Percentiles rank a stretch among this genome's conserved stretches.
These are phyloP conservation scores for Tetrapyrgos nigripes DNA, from an alignment of 1,284 basidiomycete genomes.

Conservation along the genomic window DNA sequence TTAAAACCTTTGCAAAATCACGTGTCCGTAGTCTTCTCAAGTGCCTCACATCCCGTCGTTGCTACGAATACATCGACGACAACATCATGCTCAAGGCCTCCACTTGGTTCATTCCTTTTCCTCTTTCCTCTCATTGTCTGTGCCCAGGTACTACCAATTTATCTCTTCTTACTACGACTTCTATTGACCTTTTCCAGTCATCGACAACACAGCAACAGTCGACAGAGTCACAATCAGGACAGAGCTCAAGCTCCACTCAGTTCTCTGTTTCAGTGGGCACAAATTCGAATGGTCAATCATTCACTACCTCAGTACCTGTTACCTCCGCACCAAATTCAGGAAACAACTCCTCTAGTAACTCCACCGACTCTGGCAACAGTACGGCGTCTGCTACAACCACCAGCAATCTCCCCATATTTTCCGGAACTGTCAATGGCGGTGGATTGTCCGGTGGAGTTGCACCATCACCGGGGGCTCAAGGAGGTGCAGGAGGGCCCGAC, in stretches of 20 bases:
- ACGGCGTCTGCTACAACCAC: conserved; percentile 10
- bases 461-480: conserved; percentile 4
- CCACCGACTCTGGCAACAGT: conserved; percentile 1
- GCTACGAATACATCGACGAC: conserved; percentile 6
- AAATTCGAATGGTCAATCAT: conserved; percentile 11
- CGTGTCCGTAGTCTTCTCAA: background rate
- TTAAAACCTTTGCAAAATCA: conserved; percentile 1
- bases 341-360: background rate
- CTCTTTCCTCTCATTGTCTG: conserved; percentile 6
- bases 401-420: conserved; percentile 7
- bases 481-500: conserved; percentile 11
- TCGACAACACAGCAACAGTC: background rate
- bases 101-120: background rate
- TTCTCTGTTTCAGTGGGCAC: background rate
- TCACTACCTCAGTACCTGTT: conserved; percentile 4
- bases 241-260: conserved; percentile 6
- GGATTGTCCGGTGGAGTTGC: conserved; percentile 6
- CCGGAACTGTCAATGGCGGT: conserved; percentile 8
- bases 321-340: conserved; percentile 3
- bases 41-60: background rate
- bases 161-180: background rate
- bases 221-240: background rate
- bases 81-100: conserved; percentile 4
- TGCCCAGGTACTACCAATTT: conserved; percentile 7
- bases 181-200: background rate